These are phyloP conservation scores for Vitis hybrid DNA, from an alignment of 177 flowering plant species.

Conservation along the genomic window DNA sequence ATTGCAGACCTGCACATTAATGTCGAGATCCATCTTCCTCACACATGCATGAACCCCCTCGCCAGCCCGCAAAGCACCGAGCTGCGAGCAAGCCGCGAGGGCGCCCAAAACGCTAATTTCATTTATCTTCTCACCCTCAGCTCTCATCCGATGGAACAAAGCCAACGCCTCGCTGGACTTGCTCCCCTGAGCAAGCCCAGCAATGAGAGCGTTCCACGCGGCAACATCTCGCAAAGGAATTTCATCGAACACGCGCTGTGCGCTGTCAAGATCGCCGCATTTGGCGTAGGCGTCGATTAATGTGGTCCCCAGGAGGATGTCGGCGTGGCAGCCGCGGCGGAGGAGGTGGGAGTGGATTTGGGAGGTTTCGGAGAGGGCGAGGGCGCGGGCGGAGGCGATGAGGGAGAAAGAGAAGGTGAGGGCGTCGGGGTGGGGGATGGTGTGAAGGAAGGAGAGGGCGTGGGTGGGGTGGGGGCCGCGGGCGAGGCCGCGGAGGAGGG, in stretches of 20 bases:
- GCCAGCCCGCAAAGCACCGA: slow-evolving; percentile 65
- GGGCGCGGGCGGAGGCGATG: slow-evolving; percentile 71
- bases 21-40: slow-evolving; percentile 37
- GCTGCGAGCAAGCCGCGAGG: slow-evolving; percentile 77
- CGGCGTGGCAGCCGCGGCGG: slow-evolving; percentile 50
- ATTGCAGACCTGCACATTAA: slow-evolving; percentile 63
- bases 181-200: slow-evolving; percentile 77
- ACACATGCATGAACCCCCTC: slow-evolving; percentile 42
- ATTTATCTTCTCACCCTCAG: slow-evolving; percentile 48
- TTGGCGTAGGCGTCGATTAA: slow-evolving; percentile 70
- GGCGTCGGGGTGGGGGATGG: slow-evolving; percentile 50
- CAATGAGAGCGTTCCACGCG: slow-evolving; percentile 75
- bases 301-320: slow-evolving; percentile 59
- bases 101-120: slow-evolving; percentile 72
- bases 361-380: slow-evolving; percentile 47
- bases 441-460: slow-evolving; percentile 41
- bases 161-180: slow-evolving; percentile 56
- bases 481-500: slow-evolving; percentile 75
- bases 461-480: slow-evolving; percentile 43
- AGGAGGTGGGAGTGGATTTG: slow-evolving; percentile 61
- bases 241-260: slow-evolving; percentile 71
- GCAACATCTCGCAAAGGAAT: slow-evolving; percentile 68
- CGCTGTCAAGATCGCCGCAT: slow-evolving; percentile 48
- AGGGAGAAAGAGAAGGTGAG: slow-evolving; percentile 81
- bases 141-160: slow-evolving; percentile 55